Conservation (phyloP, 2,329 filamentous ascomycete genomes). For the Ustilaginoidea virens region DNA sequence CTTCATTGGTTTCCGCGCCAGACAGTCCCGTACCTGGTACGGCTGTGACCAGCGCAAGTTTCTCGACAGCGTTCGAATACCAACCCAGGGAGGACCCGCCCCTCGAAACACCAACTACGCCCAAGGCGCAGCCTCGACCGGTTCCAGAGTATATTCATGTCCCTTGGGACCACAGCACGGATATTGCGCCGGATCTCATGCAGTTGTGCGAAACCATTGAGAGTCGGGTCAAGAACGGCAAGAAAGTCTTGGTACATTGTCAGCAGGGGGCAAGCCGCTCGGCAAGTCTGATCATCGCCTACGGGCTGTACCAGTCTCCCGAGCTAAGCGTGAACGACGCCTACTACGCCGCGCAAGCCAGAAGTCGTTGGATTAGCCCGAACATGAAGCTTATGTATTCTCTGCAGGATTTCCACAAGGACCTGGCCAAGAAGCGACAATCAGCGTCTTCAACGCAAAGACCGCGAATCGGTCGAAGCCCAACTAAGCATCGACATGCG, state of each 20-base stretch:
- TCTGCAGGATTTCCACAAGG: conserved; percentile 64
- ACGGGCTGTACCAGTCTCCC: conserved; percentile 67
- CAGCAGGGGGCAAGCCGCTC: conserved; percentile 78
- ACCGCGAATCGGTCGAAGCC: conserved; percentile 35
- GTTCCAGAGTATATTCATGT: conserved; percentile 76
- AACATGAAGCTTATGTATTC: conserved; percentile 92
- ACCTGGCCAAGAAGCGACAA: conserved; percentile 35
- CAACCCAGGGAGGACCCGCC: conserved; percentile 22
- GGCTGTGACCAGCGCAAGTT: conserved; percentile 40
- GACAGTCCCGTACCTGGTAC: conserved; percentile 35
- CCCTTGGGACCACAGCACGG: conserved; percentile 78
- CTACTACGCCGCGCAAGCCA: conserved; percentile 64
- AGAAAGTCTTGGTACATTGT: conserved; percentile 70
- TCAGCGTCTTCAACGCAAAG: conserved; percentile 30
- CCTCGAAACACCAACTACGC: conserved; percentile 34
- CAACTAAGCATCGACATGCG: conserved; percentile 44
- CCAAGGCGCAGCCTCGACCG: conserved; percentile 33
- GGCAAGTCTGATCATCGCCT: conserved; percentile 74
- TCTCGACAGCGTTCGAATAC: conserved; percentile 45
- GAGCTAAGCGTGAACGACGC: conserved; percentile 67
- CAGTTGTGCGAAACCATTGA: conserved; percentile 64
- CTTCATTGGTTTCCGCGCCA: conserved; percentile 4
- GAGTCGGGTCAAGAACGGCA: conserved; percentile 52
- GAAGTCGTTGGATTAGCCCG: conserved; percentile 76
- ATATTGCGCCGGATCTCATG: conserved; percentile 66